A percentile compares a stretch with the other conserved stretches of the same genome.
Conservation (phyloP, 768 basidiomycete genomes). For the Russula ochroleuca region DNA sequence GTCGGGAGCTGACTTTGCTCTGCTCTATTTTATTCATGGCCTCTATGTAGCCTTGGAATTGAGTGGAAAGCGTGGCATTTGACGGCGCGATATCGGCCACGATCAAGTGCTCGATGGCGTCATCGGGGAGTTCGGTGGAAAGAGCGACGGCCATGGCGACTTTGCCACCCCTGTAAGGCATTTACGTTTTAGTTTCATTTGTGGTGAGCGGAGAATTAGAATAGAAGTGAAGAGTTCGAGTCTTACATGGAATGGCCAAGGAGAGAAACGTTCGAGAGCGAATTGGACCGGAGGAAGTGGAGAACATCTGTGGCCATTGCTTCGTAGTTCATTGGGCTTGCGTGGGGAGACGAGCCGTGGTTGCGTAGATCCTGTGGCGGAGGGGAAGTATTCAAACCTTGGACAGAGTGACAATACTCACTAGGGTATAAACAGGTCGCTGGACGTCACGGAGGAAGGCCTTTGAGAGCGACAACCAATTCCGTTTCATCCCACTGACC, state of each 20-base stretch:
- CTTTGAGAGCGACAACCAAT: slow-evolving; percentile 81
- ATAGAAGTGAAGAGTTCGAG: background rate
- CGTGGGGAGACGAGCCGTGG: slow-evolving; percentile 80
- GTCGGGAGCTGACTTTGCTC: slow-evolving; percentile 52
- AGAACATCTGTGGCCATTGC: slow-evolving; percentile 79
- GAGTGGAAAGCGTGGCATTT: slow-evolving; percentile 49
- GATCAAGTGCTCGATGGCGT: slow-evolving; percentile 53
- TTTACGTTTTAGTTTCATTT: no score
- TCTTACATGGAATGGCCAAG: slow-evolving; percentile 88
- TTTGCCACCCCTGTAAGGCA: slow-evolving; percentile 77
- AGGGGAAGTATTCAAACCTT: background rate
- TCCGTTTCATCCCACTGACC: slow-evolving; percentile 77
- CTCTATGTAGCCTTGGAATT: slow-evolving; percentile 62
- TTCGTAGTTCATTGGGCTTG: slow-evolving; percentile 64
- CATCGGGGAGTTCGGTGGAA: slow-evolving; percentile 40
- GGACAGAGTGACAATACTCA: slow-evolving; percentile 32
- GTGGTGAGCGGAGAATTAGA: background rate
- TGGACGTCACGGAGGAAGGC: slow-evolving; percentile 61
- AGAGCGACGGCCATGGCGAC: slow-evolving; percentile 70
- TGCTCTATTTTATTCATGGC: slow-evolving; percentile 73
- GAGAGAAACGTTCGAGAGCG: slow-evolving; percentile 59
- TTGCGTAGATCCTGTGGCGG: slow-evolving; percentile 74
- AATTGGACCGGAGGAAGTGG: slow-evolving; percentile 54
- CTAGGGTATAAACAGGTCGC: slow-evolving; percentile 71
- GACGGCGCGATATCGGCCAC: slow-evolving; percentile 82